These are phyloP conservation scores for Aspergillus phoenicis DNA, from an alignment of 2,329 filamentous ascomycete genomes.

Conservation along the genomic window DNA sequence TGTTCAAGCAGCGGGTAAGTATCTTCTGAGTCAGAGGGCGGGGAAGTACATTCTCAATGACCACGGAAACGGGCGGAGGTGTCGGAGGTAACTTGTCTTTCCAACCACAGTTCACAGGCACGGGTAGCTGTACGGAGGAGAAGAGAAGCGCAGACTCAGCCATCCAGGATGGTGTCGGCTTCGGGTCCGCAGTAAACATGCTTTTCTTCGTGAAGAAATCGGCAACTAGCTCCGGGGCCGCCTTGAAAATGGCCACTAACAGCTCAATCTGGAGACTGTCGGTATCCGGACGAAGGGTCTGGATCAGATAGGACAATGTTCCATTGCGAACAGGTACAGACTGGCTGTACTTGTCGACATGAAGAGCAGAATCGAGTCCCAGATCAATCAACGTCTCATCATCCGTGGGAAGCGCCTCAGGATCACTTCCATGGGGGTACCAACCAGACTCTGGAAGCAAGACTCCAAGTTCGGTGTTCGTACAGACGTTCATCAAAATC, in stretches of 20 bases:
- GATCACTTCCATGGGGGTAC: slow-evolving; percentile 72
- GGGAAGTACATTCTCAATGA: slow-evolving; percentile 85
- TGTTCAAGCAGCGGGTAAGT: slow-evolving; percentile 75
- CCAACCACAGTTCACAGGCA: slow-evolving; percentile 73
- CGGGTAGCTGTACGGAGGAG: slow-evolving; percentile 71
- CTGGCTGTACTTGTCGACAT: slow-evolving; percentile 67
- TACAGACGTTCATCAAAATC: slow-evolving; percentile 76
- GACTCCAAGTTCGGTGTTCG: slow-evolving; percentile 70
- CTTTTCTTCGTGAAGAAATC: slow-evolving; percentile 82
- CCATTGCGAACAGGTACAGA: slow-evolving; percentile 77
- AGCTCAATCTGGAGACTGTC: slow-evolving; percentile 80
- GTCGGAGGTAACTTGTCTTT: slow-evolving; percentile 62
- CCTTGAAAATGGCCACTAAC: slow-evolving; percentile 74
- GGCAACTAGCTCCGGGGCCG: slow-evolving; percentile 81
- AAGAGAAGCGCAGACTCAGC: slow-evolving; percentile 90
- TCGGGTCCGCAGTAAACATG: slow-evolving; percentile 85
- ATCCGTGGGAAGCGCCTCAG: slow-evolving; percentile 54
- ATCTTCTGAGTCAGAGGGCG: slow-evolving; percentile 78
- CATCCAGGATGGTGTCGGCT: slow-evolving; percentile 90
- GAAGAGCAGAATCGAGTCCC: slow-evolving; percentile 69
- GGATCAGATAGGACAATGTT: slow-evolving; percentile 75
- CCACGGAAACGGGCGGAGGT: slow-evolving; percentile 76
- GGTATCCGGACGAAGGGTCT: slow-evolving; percentile 79
- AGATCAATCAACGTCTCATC: slow-evolving; percentile 59
- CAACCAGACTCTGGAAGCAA: slow-evolving; percentile 77